These are phyloP conservation scores for Chrysoporthe puriensis DNA, from an alignment of 2,329 filamentous ascomycete species.

Conservation along the genomic window DNA sequence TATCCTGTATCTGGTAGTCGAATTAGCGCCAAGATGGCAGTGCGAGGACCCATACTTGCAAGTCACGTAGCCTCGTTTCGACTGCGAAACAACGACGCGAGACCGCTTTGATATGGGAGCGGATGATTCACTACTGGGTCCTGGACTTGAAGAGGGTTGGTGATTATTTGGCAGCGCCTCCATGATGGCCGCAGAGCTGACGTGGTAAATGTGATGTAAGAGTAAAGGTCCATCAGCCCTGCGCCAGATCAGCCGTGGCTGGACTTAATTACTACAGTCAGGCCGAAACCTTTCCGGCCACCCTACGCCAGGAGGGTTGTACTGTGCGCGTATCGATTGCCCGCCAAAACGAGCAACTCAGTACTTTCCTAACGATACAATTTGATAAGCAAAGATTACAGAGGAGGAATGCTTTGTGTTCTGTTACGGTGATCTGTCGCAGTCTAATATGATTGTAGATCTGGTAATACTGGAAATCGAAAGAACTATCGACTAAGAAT, in stretches of 20 bases:
- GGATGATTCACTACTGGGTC: background rate
- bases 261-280: background rate
- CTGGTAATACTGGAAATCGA: no score
- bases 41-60: background rate
- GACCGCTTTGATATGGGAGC: background rate
- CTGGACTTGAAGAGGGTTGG: background rate
- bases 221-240: background rate
- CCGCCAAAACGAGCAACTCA: no score
- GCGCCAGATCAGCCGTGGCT: background rate
- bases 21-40: background rate
- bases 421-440: no score
- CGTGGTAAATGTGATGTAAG: background rate
- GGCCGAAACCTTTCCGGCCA: background rate
- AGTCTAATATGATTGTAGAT: no score
- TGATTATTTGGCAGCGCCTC: background rate
- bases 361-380: no score
- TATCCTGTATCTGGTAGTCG: background rate
- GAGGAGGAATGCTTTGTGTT: no score
- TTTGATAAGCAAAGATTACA: no score
- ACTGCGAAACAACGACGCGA: slow-evolving; percentile 1
- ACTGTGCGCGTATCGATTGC: no score
- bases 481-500: no score
- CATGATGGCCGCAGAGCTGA: background rate
- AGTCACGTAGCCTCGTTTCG: background rate
- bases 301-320: background rate